A percentile compares a stretch with the other conserved stretches of the same genome.
These are phyloP conservation scores for Selaginella moellendorffii DNA, from an alignment of 75 land plant species.

Conservation along the genomic window DNA sequence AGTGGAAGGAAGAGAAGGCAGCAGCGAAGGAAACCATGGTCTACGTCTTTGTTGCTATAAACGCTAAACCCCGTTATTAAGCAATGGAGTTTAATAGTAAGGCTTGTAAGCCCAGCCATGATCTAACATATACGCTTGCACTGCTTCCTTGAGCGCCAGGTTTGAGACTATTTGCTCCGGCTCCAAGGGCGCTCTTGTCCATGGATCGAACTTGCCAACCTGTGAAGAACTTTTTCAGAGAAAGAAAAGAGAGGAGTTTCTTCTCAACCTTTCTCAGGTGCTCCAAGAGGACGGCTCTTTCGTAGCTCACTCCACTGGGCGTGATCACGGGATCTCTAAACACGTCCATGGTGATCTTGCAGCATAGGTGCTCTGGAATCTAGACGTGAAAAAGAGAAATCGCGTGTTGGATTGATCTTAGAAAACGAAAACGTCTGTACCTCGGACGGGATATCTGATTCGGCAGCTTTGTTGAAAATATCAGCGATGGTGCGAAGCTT, in stretches of 20 bases:
- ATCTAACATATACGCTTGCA: slow-evolving; percentile 44
- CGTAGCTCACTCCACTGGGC: slow-evolving; percentile 82
- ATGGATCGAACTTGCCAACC: slow-evolving; percentile 91
- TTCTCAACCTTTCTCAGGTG: slow-evolving; percentile 62
- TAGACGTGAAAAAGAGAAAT: slow-evolving; percentile 15
- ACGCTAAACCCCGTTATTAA: too few species aligned
- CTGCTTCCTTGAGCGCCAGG: slow-evolving; percentile 92
- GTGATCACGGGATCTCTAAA: slow-evolving; percentile 80
- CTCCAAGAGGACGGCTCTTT: slow-evolving; percentile 59
- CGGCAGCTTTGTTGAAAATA: slow-evolving; percentile 59
- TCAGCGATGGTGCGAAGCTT: slow-evolving; percentile 25
- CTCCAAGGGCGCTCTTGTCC: slow-evolving; percentile 51
- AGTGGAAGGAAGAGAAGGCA: too few species aligned
- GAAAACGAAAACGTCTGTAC: too few species aligned
- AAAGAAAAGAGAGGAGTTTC: background rate
- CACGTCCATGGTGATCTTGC: slow-evolving; percentile 73
- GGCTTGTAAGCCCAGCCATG: slow-evolving; percentile 87
- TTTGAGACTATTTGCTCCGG: slow-evolving; percentile 56
- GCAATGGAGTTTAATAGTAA: too few species aligned
- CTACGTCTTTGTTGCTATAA: too few species aligned
- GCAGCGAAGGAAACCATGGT: too few species aligned
- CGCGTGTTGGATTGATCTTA: too few species aligned
- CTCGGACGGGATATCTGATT: slow-evolving; percentile 56
- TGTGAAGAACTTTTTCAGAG: slow-evolving; percentile 11
- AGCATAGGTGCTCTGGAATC: slow-evolving; percentile 80